These are phyloP conservation scores for Umbilicus rupestris DNA, from an alignment of 164 flowering plant species.

Conservation along the genomic window DNA sequence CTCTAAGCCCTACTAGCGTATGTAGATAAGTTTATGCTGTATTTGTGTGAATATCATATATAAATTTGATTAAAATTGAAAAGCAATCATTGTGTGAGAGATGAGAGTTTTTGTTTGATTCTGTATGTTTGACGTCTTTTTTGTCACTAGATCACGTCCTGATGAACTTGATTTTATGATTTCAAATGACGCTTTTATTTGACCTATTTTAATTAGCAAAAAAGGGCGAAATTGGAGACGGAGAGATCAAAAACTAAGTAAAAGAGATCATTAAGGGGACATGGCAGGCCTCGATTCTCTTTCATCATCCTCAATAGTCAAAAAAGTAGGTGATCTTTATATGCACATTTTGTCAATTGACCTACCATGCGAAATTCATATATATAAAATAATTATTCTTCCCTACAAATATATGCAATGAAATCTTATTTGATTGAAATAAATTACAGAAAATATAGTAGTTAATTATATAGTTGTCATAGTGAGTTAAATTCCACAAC, in stretches of 20 bases:
- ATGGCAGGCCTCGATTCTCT: slow-evolving; percentile 5
- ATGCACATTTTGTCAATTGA: not conserved
- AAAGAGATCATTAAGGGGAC: not conserved
- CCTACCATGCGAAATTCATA: not conserved
- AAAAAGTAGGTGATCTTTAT: not conserved
- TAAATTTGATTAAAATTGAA: too few relatives aligned
- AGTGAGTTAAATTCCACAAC: not conserved
- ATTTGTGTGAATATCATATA: too few relatives aligned
- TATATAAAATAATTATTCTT: not conserved
- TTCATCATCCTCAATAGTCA: not conserved
- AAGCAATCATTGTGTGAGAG: too few relatives aligned
- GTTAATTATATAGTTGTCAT: not conserved
- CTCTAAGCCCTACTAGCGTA: not conserved
- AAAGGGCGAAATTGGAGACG: not conserved
- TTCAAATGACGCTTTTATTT: too few relatives aligned
- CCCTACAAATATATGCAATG: not conserved
- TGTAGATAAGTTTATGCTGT: too few relatives aligned
- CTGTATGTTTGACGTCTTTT: too few relatives aligned
- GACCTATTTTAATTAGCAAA: not conserved
- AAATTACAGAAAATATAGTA: not conserved
- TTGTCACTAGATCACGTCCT: too few relatives aligned
- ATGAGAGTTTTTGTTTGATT: too few relatives aligned
- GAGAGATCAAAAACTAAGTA: not conserved
- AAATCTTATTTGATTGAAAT: not conserved
- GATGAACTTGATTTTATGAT: too few relatives aligned